These are phyloP conservation scores for Hordeum pubiflorum DNA, from an alignment of 202 grass and related monocot genomes.

Conservation along the genomic window DNA sequence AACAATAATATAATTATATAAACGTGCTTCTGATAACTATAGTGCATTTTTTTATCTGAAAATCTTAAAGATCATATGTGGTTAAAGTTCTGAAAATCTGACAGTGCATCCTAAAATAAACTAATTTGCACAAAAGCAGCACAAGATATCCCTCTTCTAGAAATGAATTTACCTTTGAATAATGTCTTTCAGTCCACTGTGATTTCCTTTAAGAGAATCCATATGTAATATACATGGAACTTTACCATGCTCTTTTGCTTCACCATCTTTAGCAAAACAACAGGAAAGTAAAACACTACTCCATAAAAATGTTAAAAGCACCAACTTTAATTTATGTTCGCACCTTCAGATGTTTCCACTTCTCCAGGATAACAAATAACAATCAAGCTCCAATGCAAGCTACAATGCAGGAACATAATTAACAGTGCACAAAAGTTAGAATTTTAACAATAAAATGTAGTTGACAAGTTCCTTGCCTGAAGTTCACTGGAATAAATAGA, in stretches of 20 bases:
- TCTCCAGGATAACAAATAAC: conserved; percentile 94
- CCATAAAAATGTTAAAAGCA: conserved; percentile 2
- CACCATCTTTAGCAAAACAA: conserved; percentile 47
- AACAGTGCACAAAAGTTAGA: conserved; percentile 14
- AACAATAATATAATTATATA: background rate
- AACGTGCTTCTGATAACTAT: background rate
- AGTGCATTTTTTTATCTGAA: background rate
- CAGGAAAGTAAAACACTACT: conserved; percentile 10
- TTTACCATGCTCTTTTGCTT: conserved; percentile 38
- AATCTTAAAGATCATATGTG: background rate
- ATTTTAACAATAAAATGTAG: background rate
- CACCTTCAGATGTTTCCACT: conserved; percentile 50
- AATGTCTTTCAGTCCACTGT: conserved; percentile 83
- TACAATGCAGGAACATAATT: conserved; percentile 34
- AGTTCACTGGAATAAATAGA: conserved; percentile 96
- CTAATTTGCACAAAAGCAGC: background rate
- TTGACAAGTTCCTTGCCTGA: conserved; percentile 59
- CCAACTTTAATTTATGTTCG: conserved; percentile 11
- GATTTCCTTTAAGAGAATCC: conserved; percentile 98
- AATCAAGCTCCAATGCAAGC: conserved; percentile 97
- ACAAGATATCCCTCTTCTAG: background rate
- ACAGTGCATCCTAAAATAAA: background rate
- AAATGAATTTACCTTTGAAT: conserved; percentile 76
- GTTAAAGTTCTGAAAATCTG: background rate
- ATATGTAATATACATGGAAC: conserved; percentile 91